A percentile compares a stretch with the other conserved stretches of the same genome.
These are phyloP conservation scores for Cucumis melo DNA, from an alignment of 306 rosid species.

Conservation along the genomic window DNA sequence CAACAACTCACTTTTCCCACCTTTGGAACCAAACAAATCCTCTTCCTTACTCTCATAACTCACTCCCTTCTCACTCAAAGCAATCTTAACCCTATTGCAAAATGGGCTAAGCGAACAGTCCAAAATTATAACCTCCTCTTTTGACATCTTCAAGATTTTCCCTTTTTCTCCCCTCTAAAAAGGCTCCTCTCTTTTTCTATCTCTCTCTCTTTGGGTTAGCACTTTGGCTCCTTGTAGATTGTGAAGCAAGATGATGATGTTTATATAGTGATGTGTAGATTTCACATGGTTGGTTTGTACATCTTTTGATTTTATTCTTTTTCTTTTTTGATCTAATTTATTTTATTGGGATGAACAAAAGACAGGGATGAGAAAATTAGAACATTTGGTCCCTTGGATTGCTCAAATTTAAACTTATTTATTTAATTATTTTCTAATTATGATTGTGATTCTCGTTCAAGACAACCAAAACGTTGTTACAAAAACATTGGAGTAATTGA, in stretches of 20 bases:
- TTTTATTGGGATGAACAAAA: not conserved
- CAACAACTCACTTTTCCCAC: conserved; percentile 46
- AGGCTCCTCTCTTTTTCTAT: not conserved
- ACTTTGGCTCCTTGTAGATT: not conserved
- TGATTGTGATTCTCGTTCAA: not conserved
- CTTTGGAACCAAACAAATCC: conserved; percentile 53
- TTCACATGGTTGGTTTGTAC: not conserved
- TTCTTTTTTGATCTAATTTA: not conserved
- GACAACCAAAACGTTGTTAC: not conserved
- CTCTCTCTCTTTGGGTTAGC: not conserved
- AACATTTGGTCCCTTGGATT: no score
- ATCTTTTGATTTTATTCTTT: not conserved
- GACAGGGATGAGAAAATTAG: no score
- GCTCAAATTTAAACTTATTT: no score
- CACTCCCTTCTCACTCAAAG: conserved; percentile 48
- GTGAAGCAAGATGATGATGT: not conserved
- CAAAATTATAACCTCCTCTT: conserved; percentile 28
- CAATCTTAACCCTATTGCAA: conserved; percentile 42
- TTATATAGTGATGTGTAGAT: not conserved
- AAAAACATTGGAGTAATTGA: not conserved
- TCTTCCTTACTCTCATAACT: conserved; percentile 22
- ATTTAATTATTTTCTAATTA: no score
- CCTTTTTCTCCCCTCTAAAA: conserved; percentile 1
- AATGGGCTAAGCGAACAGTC: conserved; percentile 46
- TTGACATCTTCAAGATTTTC: conserved; percentile 23